phyloP scores from a whole-genome alignment of 225 moss, liverwort and hornwort genomes.

The Sphagnum tenellum region DNA sequence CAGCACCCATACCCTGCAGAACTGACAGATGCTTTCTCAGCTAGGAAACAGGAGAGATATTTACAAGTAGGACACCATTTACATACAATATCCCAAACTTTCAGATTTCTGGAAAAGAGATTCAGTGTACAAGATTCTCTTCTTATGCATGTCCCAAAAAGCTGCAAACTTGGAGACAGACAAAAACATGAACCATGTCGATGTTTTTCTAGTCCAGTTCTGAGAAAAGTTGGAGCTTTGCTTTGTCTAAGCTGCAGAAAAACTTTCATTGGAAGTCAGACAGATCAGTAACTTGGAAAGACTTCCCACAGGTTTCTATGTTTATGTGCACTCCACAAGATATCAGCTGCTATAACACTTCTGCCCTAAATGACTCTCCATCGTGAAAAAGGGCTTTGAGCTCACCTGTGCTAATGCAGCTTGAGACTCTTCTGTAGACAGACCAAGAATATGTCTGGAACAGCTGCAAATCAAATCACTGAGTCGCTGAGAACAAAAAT shows the following conservation, averaged over 20 bases:
- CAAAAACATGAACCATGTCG: not conserved
- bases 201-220: too few relatives aligned
- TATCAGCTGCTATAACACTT: not conserved
- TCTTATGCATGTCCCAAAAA: too few relatives aligned
- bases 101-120: too few relatives aligned
- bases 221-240: too few relatives aligned
- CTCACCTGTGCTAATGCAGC: constrained; percentile 34
- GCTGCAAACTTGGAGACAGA: not conserved
- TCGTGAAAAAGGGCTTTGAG: too few relatives aligned
- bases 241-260: too few relatives aligned
- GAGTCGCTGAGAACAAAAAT: too few relatives aligned
- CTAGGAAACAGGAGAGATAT: too few relatives aligned
- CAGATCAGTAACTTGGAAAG: not conserved
- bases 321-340: not conserved
- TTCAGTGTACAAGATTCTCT: too few relatives aligned
- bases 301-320: not conserved
- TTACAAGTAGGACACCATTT: too few relatives aligned
- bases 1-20: constrained; percentile 38
- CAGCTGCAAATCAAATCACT: constrained; percentile 17
- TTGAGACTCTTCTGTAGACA: constrained; percentile 24
- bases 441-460: constrained; percentile 27
- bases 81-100: too few relatives aligned
- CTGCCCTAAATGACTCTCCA: not conserved
- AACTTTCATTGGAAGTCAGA: too few relatives aligned
- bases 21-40: not conserved